phyloP scores from a whole-genome alignment of 148 eudicot species.

The Fallopia convolvulus region DNA sequence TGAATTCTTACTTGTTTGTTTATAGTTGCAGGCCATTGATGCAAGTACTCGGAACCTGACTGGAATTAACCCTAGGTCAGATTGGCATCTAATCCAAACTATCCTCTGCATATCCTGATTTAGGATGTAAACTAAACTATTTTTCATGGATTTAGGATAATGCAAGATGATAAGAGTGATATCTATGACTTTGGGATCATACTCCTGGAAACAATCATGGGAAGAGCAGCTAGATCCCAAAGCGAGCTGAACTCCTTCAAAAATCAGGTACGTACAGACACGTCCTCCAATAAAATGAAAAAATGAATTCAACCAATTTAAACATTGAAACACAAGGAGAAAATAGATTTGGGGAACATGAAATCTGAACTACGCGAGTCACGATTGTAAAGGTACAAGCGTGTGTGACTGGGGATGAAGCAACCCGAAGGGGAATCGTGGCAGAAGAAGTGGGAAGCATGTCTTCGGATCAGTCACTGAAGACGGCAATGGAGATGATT shows the following conservation, averaged over 20 bases:
- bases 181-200: conserved; percentile 77
- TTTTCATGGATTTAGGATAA: conserved; percentile 23
- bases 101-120: neutral
- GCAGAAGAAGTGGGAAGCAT: conserved; percentile 44
- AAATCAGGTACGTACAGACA: conserved; percentile 46
- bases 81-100: neutral
- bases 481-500: conserved; percentile 77
- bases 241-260: conserved; percentile 41
- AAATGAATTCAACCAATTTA: too few relatives aligned
- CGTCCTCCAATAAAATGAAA: neutral
- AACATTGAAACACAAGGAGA: neutral
- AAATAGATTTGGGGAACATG: neutral
- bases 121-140: neutral
- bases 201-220: conserved; percentile 62
- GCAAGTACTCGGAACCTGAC: conserved; percentile 11
- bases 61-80: conserved; percentile 32
- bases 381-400: conserved; percentile 33
- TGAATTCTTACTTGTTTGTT: conserved; percentile 1
- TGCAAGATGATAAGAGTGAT: conserved; percentile 60
- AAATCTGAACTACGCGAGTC: neutral
- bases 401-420: conserved; percentile 36
- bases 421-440: conserved; percentile 46
- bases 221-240: conserved; percentile 42
- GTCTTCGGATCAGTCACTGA: conserved; percentile 60
- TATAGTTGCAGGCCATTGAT: conserved; percentile 27